Conservation (phyloP, 1,284 basidiomycete species). For the Coniferiporia weirii region DNA sequence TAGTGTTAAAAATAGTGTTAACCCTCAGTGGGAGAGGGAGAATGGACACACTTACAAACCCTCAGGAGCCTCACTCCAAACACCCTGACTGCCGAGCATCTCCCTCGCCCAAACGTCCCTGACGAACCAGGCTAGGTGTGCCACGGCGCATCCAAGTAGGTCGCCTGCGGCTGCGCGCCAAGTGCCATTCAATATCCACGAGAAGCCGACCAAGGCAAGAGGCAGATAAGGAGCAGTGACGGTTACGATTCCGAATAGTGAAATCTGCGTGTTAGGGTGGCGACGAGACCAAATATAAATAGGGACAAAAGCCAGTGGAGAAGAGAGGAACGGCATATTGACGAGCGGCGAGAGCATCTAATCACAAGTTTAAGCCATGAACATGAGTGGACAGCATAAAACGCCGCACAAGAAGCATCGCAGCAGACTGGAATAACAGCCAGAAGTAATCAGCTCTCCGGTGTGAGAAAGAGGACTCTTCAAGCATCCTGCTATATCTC, state of each 20-base stretch:
- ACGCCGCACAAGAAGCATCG: conserved; percentile 73
- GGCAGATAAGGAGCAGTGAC: conserved; percentile 96
- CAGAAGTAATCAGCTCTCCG: conserved; percentile 90
- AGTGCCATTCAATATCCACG: conserved; percentile 86
- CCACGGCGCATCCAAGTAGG: conserved; percentile 83
- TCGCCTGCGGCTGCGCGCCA: conserved; percentile 84
- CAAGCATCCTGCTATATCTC: conserved; percentile 93
- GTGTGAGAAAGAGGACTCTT: conserved; percentile 93
- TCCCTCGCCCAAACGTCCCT: conserved; percentile 94
- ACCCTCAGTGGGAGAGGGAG: conserved; percentile 1
- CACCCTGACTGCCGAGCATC: conserved; percentile 71
- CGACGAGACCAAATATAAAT: conserved; percentile 96
- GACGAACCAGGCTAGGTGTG: conserved; percentile 90
- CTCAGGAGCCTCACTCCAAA: conserved; percentile 75
- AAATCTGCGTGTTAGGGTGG: conserved; percentile 92
- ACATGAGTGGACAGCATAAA: not conserved
- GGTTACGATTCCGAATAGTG: conserved; percentile 89
- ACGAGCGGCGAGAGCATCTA: conserved; percentile 81
- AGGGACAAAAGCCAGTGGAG: conserved; percentile 85
- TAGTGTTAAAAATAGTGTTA: not conserved
- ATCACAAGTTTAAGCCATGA: conserved; percentile 5
- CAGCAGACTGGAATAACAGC: conserved; percentile 76
- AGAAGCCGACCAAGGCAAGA: conserved; percentile 81
- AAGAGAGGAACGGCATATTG: conserved; percentile 87
- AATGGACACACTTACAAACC: conserved; percentile 58